Evolutionary conservation across 2,329 filamentous ascomycete genomes (phyloP), one percentile per base, ranked within the genome.

Genomic region (Aspergillus sp.): DNA sequence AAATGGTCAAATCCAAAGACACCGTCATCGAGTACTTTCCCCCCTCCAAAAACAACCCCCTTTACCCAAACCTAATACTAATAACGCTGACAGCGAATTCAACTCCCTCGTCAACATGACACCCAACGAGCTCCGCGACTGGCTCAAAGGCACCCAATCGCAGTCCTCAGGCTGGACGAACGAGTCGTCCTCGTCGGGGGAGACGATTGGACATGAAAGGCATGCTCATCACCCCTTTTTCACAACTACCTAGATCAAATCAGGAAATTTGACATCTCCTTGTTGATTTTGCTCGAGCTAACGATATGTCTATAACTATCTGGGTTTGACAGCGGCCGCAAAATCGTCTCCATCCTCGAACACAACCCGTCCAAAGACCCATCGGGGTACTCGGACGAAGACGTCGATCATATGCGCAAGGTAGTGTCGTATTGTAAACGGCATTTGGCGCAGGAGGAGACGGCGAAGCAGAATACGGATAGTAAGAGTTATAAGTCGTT

Each of bases 41-140:
- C 17, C 23, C 36, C 39, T 36, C 19, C n/a, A 10, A 11, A 30
- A 21, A 27, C 25, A 8, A 27, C 27, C 27, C 48, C 5, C 15
- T 78, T 76, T 2, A 77, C 78, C n/a, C 17, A 39, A 52, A 30
- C 63, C 41, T 52, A 3, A 4, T 41, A 25, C 39, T 52, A 36
- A 36, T 13, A 36, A 6, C 1, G 5, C 23, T 25, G 32, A 36
- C 63, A 81, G 82, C 53, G 86, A 89, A 70, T 90, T 88, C 79
- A 88, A 89, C 62, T 80, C 84, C 41, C 74, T 88, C 50, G 85
- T 89, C 71, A 89, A 89, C 72, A 89, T 90, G 86, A 82, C 80
- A 10, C 78, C 85, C 1, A 72, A 79, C 1, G 86, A 89, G 63
- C 80, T 90, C 15, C 80, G 86, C 66, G 77, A 81, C 23, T 89